A percentile compares a stretch with the other conserved stretches of the same genome.
These are phyloP conservation scores for Solidago caesia DNA, from an alignment of 129 eudicot genomes.

Conservation along the genomic window DNA sequence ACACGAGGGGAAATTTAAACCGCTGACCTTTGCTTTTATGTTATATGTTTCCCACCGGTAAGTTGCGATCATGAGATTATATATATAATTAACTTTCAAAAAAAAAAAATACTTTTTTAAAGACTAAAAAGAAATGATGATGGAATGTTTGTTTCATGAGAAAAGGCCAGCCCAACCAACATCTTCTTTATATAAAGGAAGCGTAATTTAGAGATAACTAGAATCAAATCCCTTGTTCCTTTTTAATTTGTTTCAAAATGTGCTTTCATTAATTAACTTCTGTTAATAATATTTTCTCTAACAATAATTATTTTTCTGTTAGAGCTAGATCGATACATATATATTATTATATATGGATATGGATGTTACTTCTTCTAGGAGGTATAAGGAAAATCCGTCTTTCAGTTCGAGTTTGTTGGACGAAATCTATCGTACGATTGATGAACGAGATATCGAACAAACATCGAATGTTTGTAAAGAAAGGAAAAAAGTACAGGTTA, in stretches of 20 bases:
- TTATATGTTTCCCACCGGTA: no score
- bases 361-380: conserved; percentile 17
- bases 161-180: not conserved
- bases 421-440: conserved; percentile 72
- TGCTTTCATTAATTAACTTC: not conserved
- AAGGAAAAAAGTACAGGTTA: conserved; percentile 43
- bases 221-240: conserved; percentile 1
- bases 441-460: conserved; percentile 31
- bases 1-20: no score
- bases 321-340: not conserved
- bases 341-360: conserved; percentile 1
- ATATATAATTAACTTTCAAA: no score
- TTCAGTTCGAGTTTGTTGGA: conserved; percentile 79
- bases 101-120: no score
- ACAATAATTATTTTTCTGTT: not conserved
- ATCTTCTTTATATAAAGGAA: conserved; percentile 22
- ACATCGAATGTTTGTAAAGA: conserved; percentile 33
- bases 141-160: not conserved
- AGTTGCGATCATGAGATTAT: no score
- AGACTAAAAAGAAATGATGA: no score
- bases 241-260: conserved; percentile 13
- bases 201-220: conserved; percentile 17
- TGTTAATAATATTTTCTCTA: no score
- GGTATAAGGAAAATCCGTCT: conserved; percentile 37
- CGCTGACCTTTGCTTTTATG: no score